These are phyloP conservation scores for Dichotomopilus funicola DNA, from an alignment of 2,329 filamentous ascomycete genomes.

Conservation along the genomic window DNA sequence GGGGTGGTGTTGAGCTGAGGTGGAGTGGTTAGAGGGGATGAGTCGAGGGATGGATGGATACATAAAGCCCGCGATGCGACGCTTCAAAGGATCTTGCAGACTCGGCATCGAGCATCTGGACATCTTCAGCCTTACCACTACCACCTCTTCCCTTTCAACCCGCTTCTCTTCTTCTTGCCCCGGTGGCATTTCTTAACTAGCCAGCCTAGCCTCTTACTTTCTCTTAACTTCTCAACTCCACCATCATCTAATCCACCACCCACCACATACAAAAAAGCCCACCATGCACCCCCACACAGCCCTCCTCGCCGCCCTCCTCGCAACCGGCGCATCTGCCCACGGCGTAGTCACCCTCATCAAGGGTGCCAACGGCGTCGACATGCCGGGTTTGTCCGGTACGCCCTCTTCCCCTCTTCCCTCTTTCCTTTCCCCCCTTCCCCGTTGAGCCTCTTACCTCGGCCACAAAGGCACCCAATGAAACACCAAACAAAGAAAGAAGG, in stretches of 20 bases:
- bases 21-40: too few relatives aligned
- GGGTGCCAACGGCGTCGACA: slow-evolving; percentile 55
- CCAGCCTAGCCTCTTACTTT: too few relatives aligned
- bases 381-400: slow-evolving; percentile 51
- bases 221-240: not conserved
- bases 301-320: slow-evolving; percentile 40
- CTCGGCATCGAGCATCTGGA: too few relatives aligned
- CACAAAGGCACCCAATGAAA: too few relatives aligned
- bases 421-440: not conserved
- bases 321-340: slow-evolving; percentile 49
- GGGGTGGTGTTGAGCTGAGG: too few relatives aligned
- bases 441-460: too few relatives aligned
- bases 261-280: not conserved
- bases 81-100: too few relatives aligned
- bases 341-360: slow-evolving; percentile 50
- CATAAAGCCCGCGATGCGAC: too few relatives aligned
- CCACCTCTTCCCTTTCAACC: not conserved
- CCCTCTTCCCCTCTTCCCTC: not conserved
- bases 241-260: not conserved
- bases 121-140: too few relatives aligned
- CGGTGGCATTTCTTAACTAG: slow-evolving; percentile 1
- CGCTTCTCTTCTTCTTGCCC: slow-evolving; percentile 1
- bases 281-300: slow-evolving; percentile 30
- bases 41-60: too few relatives aligned
- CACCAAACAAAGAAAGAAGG: not conserved